Conservation (phyloP, 1,284 basidiomycete genomes). For the Lentinula novae-zelandiae region DNA sequence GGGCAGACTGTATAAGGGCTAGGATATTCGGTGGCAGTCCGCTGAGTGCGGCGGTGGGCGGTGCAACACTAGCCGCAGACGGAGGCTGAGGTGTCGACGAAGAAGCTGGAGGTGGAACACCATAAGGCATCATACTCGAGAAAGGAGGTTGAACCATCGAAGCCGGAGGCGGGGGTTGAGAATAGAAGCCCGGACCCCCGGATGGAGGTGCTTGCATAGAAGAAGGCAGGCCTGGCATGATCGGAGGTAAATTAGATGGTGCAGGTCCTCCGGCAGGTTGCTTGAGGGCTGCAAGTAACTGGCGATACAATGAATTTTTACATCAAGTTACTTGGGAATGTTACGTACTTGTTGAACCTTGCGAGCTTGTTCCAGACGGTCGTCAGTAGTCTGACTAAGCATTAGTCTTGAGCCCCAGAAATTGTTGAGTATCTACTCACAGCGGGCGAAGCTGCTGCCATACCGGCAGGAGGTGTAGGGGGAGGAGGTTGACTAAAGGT, state of each 20-base stretch:
- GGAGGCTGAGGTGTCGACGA: conserved; percentile 29
- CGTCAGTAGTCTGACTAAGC: conserved; percentile 43
- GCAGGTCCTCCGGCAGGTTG: conserved; percentile 40
- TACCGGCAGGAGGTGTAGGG: conserved; percentile 1
- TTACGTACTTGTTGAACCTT: conserved; percentile 67
- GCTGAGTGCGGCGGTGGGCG: conserved; percentile 32
- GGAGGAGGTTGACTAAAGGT: conserved; percentile 13
- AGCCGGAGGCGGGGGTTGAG: conserved; percentile 37
- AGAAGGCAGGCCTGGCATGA: conserved; percentile 29
- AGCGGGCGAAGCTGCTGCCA: conserved; percentile 7
- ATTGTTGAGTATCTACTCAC: conserved; percentile 18
- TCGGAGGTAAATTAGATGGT: conserved; percentile 27
- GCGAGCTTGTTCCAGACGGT: conserved; percentile 77
- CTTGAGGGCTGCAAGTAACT: conserved; percentile 74
- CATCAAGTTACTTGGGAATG: conserved; percentile 3
- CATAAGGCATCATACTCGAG: conserved; percentile 29
- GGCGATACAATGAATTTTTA: not conserved
- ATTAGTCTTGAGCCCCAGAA: not conserved
- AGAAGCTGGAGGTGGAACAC: conserved; percentile 30
- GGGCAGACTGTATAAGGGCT: conserved; percentile 51
- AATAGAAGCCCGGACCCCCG: conserved; percentile 40
- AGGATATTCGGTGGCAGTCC: conserved; percentile 61
- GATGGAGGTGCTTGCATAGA: conserved; percentile 33
- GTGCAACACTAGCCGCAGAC: conserved; percentile 21
- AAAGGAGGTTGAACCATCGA: conserved; percentile 31